A percentile compares a stretch with the other conserved stretches of the same genome.
Evolutionary conservation across 495 filamentous ascomycete species (phyloP).

Genomic region (Margaritispora aquatica): DNA sequence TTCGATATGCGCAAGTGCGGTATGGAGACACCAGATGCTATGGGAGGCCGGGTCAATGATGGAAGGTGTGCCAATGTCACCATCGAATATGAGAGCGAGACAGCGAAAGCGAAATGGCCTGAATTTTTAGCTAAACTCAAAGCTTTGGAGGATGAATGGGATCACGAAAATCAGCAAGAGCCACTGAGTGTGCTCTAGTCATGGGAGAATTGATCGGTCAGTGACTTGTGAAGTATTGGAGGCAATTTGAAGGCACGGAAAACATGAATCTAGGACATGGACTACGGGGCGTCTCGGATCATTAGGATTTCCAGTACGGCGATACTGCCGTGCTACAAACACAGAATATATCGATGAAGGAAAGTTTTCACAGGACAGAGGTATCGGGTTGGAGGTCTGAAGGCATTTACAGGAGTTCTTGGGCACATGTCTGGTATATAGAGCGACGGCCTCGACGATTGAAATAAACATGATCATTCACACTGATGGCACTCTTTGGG

Average conservation of each 20-base stretch:
- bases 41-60: constrained; percentile 17
- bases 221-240: no score
- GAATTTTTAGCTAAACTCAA: constrained; percentile 11
- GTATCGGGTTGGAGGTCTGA: neutral
- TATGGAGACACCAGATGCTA: constrained; percentile 7
- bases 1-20: constrained; percentile 14
- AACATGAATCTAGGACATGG: neutral
- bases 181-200: constrained; percentile 5
- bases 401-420: constrained; percentile 5
- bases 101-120: constrained; percentile 6
- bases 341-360: no score
- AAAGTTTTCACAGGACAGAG: neutral
- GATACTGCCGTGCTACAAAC: no score
- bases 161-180: constrained; percentile 8
- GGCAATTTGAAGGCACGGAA: no score
- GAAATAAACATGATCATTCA: neutral
- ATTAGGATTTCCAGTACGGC: neutral
- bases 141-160: constrained; percentile 17
- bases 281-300: neutral
- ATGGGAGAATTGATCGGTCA: no score
- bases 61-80: constrained; percentile 15
- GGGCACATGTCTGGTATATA: neutral
- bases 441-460: neutral
- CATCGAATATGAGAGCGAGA: constrained; percentile 17
- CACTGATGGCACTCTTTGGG: no score